These are phyloP conservation scores for Fusarium sp. DNA, from an alignment of 2,329 filamentous ascomycete species.

Conservation along the genomic window DNA sequence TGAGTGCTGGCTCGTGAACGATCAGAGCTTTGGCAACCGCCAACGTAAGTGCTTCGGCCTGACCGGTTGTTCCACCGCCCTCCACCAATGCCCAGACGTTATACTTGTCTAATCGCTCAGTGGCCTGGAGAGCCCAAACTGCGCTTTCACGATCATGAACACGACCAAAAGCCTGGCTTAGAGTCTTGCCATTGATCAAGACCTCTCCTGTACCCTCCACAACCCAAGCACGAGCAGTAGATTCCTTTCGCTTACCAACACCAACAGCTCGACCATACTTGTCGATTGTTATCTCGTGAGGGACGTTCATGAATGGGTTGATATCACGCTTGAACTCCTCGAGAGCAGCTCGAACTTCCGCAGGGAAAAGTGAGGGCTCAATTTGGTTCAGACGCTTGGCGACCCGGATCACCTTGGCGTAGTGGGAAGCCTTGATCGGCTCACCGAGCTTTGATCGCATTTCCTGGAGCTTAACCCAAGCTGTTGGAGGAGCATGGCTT, in stretches of 20 bases:
- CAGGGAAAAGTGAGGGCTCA: constrained; percentile 79
- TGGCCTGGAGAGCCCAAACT: constrained; percentile 87
- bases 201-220: constrained; percentile 94
- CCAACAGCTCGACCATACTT: constrained; percentile 81
- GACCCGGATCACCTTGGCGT: constrained; percentile 78
- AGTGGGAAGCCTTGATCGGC: constrained; percentile 79
- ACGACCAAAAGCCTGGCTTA: constrained; percentile 84
- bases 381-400: constrained; percentile 87
- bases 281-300: constrained; percentile 76
- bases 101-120: constrained; percentile 90
- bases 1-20: constrained; percentile 91
- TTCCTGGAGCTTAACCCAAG: constrained; percentile 83
- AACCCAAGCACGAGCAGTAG: constrained; percentile 84
- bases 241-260: constrained; percentile 87
- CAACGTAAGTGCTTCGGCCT: constrained; percentile 93
- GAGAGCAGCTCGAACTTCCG: constrained; percentile 73
- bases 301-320: constrained; percentile 74
- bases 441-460: constrained; percentile 80
- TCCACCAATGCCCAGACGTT: constrained; percentile 89
- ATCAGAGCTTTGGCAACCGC: constrained; percentile 88
- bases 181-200: constrained; percentile 87
- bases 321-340: constrained; percentile 78
- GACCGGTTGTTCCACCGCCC: constrained; percentile 92
- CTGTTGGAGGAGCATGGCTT: constrained; percentile 75
- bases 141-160: constrained; percentile 95